Base-by-base conservation (phyloP, 768 basidiomycete species). In the Russula emetica region DNA sequence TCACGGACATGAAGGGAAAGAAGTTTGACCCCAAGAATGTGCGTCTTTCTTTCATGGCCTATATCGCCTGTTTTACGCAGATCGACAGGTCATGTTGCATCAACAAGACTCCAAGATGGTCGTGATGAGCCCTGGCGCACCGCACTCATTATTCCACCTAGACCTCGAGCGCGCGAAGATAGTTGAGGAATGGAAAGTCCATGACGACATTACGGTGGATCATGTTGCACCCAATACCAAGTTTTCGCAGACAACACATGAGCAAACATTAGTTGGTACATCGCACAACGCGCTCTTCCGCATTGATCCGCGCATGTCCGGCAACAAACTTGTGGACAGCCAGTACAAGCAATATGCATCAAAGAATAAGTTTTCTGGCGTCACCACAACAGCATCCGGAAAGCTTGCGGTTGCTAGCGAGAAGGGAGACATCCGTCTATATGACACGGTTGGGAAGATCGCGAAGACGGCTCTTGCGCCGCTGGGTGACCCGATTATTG, bases 181-280 rank as follows among this genome's bases (percentile, higher is more conserved):
- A 32, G 93, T 98, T 24, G 97, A 99, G 73, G 97, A 99, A 74
- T 98, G 94, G 94, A 96, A 94, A 73, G 86, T 99, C n/a, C 88
- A 94, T 72, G 93, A 98, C 40, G 80, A 88, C 71, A 79, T 98
- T 67, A 78, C 81, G 18, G 91, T 99, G 67, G 82, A 89, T 74
- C 88, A 96, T 71, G 90, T 98, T 72, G 85, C 95, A 2, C 95
- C 97, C 5, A 87, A 94, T 69, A 86, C 82, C 77, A 99, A 99
- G 76, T 98, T 93, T 70, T 95, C 97, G 7, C 94, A 90, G 68
- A 97, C 87, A 69, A 94, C 94, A 45, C 83, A 81, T 54, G 88
- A 96, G 73, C 92, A 97, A 74, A 99, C 97, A 2, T 80, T 99
- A 60, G 86, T 98, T 66, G 97, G 97, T 47, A 81, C 85, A 66